These are phyloP conservation scores for Fusarium virguliforme DNA, from an alignment of 2,329 filamentous ascomycete species.

Conservation along the genomic window DNA sequence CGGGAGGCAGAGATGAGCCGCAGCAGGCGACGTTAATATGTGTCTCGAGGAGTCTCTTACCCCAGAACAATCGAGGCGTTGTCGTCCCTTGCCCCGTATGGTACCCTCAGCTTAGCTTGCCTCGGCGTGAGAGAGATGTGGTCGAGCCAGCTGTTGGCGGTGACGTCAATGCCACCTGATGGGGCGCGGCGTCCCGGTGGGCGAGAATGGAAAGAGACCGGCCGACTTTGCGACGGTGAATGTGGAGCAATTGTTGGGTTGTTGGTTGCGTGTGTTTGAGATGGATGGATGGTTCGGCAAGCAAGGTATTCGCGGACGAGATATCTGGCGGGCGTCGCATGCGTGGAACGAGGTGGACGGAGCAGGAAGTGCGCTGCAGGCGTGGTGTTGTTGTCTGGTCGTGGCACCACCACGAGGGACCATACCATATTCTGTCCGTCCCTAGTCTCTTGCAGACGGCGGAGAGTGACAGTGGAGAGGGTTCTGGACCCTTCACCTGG, in stretches of 20 bases:
- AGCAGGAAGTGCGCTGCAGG: slow-evolving; percentile 34
- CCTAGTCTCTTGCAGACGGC: slow-evolving; percentile 4
- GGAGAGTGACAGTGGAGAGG: slow-evolving; percentile 19
- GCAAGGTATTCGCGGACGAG: slow-evolving; percentile 30
- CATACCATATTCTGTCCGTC: slow-evolving; percentile 17
- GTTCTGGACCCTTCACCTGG: slow-evolving; percentile 40
- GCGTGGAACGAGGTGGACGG: slow-evolving; percentile 29
- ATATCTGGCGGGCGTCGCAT: slow-evolving; percentile 33
- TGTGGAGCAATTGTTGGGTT: slow-evolving; percentile 34
- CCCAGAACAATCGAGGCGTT: slow-evolving; percentile 29
- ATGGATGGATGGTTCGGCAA: slow-evolving; percentile 37
- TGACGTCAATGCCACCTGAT: slow-evolving; percentile 54
- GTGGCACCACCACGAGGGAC: slow-evolving; percentile 44
- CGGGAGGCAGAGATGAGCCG: slow-evolving; percentile 34
- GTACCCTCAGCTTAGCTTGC: slow-evolving; percentile 29
- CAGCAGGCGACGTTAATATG: slow-evolving; percentile 43
- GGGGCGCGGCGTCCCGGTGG: slow-evolving; percentile 26
- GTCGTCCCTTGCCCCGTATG: slow-evolving; percentile 36
- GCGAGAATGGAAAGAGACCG: slow-evolving; percentile 33
- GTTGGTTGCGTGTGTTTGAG: slow-evolving; percentile 21
- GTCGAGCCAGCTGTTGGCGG: slow-evolving; percentile 29
- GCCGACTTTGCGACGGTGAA: slow-evolving; percentile 23
- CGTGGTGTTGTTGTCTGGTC: slow-evolving; percentile 45
- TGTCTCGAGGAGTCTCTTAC: slow-evolving; percentile 28
- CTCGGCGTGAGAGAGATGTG: slow-evolving; percentile 26